Evolutionary conservation across 2,329 filamentous ascomycete species (phyloP), one percentile per base, ranked within the genome.

Genomic region (Aspergillus sp.): DNA sequence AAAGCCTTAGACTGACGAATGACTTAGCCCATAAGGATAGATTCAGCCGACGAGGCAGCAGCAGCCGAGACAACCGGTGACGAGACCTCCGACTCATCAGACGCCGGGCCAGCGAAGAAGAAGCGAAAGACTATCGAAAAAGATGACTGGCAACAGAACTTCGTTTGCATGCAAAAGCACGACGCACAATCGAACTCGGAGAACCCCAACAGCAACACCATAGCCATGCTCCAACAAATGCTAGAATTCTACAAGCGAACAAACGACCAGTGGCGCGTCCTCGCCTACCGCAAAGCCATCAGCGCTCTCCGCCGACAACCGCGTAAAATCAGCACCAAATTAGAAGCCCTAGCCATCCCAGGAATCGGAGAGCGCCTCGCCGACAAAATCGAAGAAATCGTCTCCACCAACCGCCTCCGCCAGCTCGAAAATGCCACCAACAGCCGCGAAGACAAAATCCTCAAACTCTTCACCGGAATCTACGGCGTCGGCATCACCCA

Each of bases 301-400:
- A 80, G 82, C n/a, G 89, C 86, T 3, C 81, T 98, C 11, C 86
- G 86, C 48, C 87, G 85, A 51, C 89, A 93, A 62, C 71, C 78
- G 0, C 71, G 69, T 19, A 88, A 86, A 70, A 84, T 97, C 60
- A 80, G 75, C 3, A 93, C 89, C 0, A 87, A 84, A 60, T 82
- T 87, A 52, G 84, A 96, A 73, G 94, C 93, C 0, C 77, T 83
- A 10, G 74, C 77, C 2, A 81, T 97, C 1, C 86, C 87, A 0
- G 84, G 83, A 60, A 87, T 97, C 38, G 93, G 93, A 7, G 69
- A 81, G 10, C 84, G 90, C 1, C 79, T 97, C 1, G 92, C 92
- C 0, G 81, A 84, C 25, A 96, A 96, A 74, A 95, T 98, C 64
- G 91, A 95, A 68, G 94, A 97, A 71, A 96, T 97, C 47, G 90